Percentiles rank a stretch among this genome's conserved stretches.
These are phyloP conservation scores for Nakazawaea sp. DNA, from an alignment of 805 yeast genomes.

Conservation along the genomic window DNA sequence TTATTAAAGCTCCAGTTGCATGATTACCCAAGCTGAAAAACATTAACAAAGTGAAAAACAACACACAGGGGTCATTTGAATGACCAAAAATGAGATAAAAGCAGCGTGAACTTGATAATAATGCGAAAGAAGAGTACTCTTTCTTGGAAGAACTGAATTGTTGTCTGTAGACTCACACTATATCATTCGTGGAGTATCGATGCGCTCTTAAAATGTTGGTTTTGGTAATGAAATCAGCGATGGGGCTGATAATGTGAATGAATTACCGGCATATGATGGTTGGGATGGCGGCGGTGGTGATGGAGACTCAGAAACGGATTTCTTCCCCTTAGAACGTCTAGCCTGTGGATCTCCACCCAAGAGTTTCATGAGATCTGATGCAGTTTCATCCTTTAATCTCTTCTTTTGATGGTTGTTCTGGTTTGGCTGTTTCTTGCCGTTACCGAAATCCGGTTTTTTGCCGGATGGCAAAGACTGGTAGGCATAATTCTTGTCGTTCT, in stretches of 20 bases:
- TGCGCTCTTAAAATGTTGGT: slow-evolving; percentile 12
- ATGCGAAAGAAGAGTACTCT: too few species aligned
- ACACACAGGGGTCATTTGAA: too few species aligned
- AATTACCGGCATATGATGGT: slow-evolving; percentile 12
- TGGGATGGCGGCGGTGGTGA: background rate
- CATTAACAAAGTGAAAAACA: too few species aligned
- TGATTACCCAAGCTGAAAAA: too few species aligned
- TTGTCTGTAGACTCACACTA: too few species aligned
- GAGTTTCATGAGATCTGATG: slow-evolving; percentile 7
- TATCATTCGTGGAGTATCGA: too few species aligned
- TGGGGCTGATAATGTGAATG: slow-evolving; percentile 12
- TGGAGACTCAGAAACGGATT: too few species aligned
- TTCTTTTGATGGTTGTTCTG: background rate
- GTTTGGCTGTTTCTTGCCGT: background rate
- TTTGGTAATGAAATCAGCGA: slow-evolving; percentile 13
- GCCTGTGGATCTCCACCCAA: slow-evolving; percentile 3
- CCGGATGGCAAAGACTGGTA: slow-evolving; percentile 9
- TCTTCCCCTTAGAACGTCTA: background rate
- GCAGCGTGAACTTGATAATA: too few species aligned
- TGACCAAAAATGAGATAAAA: too few species aligned
- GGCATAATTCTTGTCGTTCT: slow-evolving; percentile 1
- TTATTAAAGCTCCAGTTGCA: too few species aligned
- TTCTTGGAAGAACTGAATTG: too few species aligned
- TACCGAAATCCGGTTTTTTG: slow-evolving; percentile 11
- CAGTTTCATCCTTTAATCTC: slow-evolving; percentile 4